Evolutionary conservation across 805 yeast genomes (phyloP), one percentile per base, ranked within the genome.

Genomic region (Kazachstania viticola): DNA sequence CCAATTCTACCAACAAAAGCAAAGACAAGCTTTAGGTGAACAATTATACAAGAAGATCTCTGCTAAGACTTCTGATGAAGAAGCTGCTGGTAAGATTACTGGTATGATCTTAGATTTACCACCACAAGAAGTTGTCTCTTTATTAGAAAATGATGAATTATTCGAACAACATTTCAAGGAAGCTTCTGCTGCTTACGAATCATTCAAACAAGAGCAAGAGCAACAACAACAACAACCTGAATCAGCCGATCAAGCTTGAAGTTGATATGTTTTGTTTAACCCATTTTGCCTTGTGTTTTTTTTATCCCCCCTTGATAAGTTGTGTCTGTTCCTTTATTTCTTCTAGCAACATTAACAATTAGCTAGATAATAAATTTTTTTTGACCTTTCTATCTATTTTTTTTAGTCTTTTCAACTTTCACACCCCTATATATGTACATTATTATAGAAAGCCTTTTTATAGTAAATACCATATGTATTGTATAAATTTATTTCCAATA

Each of bases 91-190:
- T 67, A 88, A 87, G 71, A 83, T 91, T 60, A 91, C 98, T 46
- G 96, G 97, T 69, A 91, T 91, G 97, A 75, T 91, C 69, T 74
- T 91, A 57, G 95, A 87, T 59, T 76, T 88, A 75, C 93, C 85
- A 57, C 82, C 81, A 64, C 75, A 75, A 54, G 95, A 88, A 67
- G 81, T 91, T 51, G 65, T 87, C 54, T 79, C 80, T 40, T 71
- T 88, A 60, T 74, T 84, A 61, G 93, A 83, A 56, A 91, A 87
- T 60, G 95, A 84, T 44, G 85, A 75, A 50, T 73, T 79, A 48
- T 82, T 91, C 69, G 77, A 78, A 67, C 75, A 76, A 61, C 94
- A 85, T 62, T 84, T 88, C 58, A 79, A 79, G 51, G 97, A 88
- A 63, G 98, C 98, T 47, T 73, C 79, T 50, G 74, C 79, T 64